A percentile compares a stretch with the other conserved stretches of the same genome.
phyloP scores from a whole-genome alignment of 2,329 filamentous ascomycete species.

The Cadophora gregata region DNA sequence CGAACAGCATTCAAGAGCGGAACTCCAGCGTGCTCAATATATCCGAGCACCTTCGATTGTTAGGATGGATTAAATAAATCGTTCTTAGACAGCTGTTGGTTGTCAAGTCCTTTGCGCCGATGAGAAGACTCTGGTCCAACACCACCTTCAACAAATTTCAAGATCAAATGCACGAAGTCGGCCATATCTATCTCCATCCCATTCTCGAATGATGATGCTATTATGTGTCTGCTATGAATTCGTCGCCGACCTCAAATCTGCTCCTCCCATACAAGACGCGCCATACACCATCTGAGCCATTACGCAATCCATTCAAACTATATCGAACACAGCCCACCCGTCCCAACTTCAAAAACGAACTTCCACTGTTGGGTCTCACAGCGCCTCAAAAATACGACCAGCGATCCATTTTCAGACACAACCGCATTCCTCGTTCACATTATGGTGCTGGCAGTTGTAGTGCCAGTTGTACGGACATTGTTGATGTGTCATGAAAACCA shows the following conservation, averaged over 20 bases:
- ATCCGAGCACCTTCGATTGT: not conserved
- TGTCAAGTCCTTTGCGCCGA: not conserved
- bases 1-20: not conserved
- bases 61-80: not conserved
- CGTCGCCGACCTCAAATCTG: not conserved
- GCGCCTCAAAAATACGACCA: not conserved
- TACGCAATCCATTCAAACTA: not conserved
- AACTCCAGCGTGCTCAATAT: not conserved
- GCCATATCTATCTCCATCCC: not conserved
- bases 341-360: not conserved
- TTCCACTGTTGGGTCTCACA: not conserved
- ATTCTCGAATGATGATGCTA: not conserved
- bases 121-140: no score
- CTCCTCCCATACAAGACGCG: not conserved
- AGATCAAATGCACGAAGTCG: no score
- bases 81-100: not conserved
- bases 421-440: not conserved
- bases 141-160: no score
- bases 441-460: no score
- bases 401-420: no score
- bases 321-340: not conserved
- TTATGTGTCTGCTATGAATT: not conserved
- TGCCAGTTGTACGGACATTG: conserved; percentile 6
- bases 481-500: conserved; percentile 17
- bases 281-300: not conserved